Conservation (phyloP, 2,329 filamentous ascomycete species). For the Teratosphaeria viscida region DNA sequence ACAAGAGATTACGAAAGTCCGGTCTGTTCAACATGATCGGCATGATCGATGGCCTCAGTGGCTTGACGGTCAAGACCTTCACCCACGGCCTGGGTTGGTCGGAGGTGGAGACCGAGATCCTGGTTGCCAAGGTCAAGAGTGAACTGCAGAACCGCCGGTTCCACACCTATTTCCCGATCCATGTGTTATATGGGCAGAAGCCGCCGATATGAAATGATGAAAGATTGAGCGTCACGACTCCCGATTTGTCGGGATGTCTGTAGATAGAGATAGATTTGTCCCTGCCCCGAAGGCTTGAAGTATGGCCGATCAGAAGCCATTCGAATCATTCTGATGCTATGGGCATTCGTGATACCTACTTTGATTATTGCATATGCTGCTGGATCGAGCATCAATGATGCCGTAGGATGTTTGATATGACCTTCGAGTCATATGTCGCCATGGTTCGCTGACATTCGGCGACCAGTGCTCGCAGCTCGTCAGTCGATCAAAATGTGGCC, state of each 20-base stretch:
- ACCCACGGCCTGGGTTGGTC: conserved; percentile 19
- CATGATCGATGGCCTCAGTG: conserved; percentile 17
- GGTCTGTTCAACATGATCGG: conserved; percentile 17
- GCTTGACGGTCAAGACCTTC: conserved; percentile 17
- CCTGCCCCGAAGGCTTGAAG: no score
- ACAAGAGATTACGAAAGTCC: conserved; percentile 15
- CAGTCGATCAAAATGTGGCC: neutral
- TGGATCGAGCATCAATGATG: neutral
- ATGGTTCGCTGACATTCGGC: no score
- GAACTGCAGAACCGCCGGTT: conserved; percentile 17
- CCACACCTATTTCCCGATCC: conserved; percentile 20
- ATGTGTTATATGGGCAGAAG: conserved; percentile 19
- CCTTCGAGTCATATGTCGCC: neutral
- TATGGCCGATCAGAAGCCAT: no score
- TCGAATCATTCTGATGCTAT: no score
- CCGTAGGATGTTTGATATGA: neutral
- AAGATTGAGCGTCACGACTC: neutral
- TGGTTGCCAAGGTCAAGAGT: conserved; percentile 16
- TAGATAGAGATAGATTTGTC: neutral
- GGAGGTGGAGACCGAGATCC: conserved; percentile 18
- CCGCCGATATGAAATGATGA: neutral
- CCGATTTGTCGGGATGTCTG: neutral
- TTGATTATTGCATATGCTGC: neutral
- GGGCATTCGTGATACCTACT: no score
- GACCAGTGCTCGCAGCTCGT: neutral